phyloP scores from a whole-genome alignment of 805 yeast genomes.

The Nakazawaea sp. region DNA sequence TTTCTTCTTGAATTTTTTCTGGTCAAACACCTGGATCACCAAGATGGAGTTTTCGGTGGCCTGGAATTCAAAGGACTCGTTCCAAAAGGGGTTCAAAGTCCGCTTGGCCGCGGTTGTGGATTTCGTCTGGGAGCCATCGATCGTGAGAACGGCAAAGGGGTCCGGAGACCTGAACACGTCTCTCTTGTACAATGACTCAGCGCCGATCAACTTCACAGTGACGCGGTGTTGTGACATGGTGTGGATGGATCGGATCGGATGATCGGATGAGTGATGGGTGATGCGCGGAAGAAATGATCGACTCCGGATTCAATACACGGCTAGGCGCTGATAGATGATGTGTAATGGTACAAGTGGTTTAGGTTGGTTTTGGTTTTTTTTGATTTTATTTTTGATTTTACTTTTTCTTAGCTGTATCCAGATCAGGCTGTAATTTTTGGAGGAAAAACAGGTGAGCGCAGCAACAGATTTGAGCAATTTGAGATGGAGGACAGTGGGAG shows the following conservation, averaged over 20 bases:
- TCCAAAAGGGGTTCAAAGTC: slow-evolving; percentile 97
- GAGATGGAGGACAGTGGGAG: no score
- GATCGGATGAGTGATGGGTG: no score
- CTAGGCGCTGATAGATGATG: no score
- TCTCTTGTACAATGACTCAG: slow-evolving; percentile 90
- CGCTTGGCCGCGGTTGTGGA: slow-evolving; percentile 91
- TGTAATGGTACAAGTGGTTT: no score
- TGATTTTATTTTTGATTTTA: no score
- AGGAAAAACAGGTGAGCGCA: no score
- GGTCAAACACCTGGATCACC: slow-evolving; percentile 93
- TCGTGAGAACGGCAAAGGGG: slow-evolving; percentile 95
- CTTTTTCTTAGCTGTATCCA: no score
- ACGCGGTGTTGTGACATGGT: slow-evolving; percentile 22
- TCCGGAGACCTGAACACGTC: slow-evolving; percentile 96
- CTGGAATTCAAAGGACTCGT: slow-evolving; percentile 77
- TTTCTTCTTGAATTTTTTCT: slow-evolving; percentile 93
- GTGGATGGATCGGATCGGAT: background rate
- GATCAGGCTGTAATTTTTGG: no score
- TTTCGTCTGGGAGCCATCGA: slow-evolving; percentile 96
- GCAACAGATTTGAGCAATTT: no score
- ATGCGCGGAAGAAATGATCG: no score
- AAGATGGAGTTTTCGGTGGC: slow-evolving; percentile 74
- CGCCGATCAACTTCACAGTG: slow-evolving; percentile 80
- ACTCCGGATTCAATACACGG: no score
- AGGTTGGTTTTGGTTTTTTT: no score